Percentiles rank a stretch among this genome's conserved stretches.
These are phyloP conservation scores for Fusarium phyllophilum DNA, from an alignment of 2,329 filamentous ascomycete species.

Conservation along the genomic window DNA sequence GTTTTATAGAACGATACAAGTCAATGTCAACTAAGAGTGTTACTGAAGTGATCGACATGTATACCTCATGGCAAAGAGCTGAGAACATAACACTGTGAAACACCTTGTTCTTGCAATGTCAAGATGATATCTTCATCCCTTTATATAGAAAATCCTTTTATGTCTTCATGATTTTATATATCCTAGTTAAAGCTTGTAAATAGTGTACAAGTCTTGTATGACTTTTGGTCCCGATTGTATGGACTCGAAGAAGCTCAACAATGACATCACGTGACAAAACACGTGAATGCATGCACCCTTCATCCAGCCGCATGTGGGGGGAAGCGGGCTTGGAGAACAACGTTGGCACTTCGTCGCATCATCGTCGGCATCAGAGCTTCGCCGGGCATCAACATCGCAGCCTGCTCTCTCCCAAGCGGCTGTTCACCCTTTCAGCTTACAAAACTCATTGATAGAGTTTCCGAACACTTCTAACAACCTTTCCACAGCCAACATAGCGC, in stretches of 20 bases:
- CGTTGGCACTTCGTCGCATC: slow-evolving; percentile 46
- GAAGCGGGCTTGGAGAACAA: slow-evolving; percentile 38
- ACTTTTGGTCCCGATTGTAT: background rate
- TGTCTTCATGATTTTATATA: background rate
- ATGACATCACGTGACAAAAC: background rate
- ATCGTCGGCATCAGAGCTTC: slow-evolving; percentile 43
- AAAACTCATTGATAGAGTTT: slow-evolving; percentile 20
- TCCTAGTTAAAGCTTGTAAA: background rate
- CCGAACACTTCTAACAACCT: background rate
- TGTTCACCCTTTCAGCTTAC: slow-evolving; percentile 21
- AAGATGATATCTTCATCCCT: background rate
- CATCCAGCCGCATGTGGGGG: slow-evolving; percentile 38
- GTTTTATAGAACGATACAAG: background rate
- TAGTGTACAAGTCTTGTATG: background rate
- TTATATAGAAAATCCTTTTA: too few species aligned
- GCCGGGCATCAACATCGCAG: slow-evolving; percentile 36
- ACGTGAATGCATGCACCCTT: slow-evolving; percentile 23
- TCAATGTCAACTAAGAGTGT: background rate
- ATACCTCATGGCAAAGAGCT: background rate
- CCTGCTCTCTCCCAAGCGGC: slow-evolving; percentile 20
- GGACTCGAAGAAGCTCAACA: background rate
- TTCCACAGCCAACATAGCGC: slow-evolving; percentile 26
- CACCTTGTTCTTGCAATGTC: background rate
- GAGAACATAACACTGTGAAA: background rate
- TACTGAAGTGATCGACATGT: background rate